phyloP scores from a whole-genome alignment of 768 basidiomycete genomes.

The Tylopilus intermedius region DNA sequence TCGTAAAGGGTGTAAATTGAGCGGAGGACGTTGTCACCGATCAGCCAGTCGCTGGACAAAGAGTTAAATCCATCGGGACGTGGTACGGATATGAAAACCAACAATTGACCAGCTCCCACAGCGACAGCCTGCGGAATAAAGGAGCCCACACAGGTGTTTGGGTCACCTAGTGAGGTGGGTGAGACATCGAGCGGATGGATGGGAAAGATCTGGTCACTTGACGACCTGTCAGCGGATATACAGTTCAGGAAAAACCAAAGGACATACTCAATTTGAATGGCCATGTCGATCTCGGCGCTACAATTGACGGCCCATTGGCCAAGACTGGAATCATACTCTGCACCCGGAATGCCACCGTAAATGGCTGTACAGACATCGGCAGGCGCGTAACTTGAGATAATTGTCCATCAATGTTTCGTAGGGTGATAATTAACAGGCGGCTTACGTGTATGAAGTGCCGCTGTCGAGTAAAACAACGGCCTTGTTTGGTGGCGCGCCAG shows the following conservation, averaged over 20 bases:
- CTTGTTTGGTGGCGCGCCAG: constrained; percentile 57
- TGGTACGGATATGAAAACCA: constrained; percentile 24
- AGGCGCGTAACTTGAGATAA: constrained; percentile 58
- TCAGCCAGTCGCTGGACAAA: constrained; percentile 63
- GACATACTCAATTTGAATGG: constrained; percentile 70
- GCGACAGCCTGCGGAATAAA: constrained; percentile 63
- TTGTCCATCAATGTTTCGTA: constrained; percentile 4
- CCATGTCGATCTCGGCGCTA: constrained; percentile 67
- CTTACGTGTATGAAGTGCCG: constrained; percentile 78
- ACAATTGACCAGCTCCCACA: constrained; percentile 66
- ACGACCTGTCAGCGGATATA: constrained; percentile 13
- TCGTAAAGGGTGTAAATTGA: constrained; percentile 81
- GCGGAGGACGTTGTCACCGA: constrained; percentile 81
- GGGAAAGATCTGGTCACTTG: constrained; percentile 68
- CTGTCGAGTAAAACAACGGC: constrained; percentile 77
- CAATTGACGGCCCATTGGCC: constrained; percentile 77
- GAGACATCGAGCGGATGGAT: constrained; percentile 77
- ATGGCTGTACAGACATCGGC: constrained; percentile 61
- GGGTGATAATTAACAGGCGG: constrained; percentile 2
- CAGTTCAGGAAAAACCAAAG: constrained; percentile 2
- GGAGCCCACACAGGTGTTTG: constrained; percentile 61
- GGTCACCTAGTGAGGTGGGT: constrained; percentile 41
- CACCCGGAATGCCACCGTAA: constrained; percentile 62
- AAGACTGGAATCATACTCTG: constrained; percentile 44
- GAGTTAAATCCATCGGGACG: constrained; percentile 2